phyloP scores from a whole-genome alignment of 2,329 filamentous ascomycete species.

The Gnomoniopsis smithogilvyi region DNA sequence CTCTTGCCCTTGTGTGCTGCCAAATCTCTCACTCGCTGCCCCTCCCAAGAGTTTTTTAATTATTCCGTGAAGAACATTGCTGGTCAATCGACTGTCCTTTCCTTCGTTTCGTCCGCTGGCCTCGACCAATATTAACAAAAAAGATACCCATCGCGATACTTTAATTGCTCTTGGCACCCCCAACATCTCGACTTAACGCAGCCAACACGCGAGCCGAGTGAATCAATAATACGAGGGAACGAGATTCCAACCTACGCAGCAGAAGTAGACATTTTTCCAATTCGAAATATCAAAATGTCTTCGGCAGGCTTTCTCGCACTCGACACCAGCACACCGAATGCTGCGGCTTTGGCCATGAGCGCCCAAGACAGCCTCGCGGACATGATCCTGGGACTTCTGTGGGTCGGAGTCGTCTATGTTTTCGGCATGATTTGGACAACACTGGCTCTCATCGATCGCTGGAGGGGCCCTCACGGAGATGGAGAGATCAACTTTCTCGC shows the following conservation, averaged over 20 bases:
- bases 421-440: conserved; percentile 25
- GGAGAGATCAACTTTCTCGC: conserved; percentile 17
- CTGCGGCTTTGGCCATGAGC: conserved; percentile 1
- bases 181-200: too few species aligned
- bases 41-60: neutral
- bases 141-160: neutral
- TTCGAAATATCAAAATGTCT: conserved; percentile 4
- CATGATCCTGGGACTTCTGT: conserved; percentile 20
- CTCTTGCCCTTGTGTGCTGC: neutral
- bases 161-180: conserved; percentile 2
- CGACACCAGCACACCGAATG: neutral
- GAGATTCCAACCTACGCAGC: too few species aligned
- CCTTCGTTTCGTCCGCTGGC: neutral
- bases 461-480: conserved; percentile 24
- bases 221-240: too few species aligned
- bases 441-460: conserved; percentile 24
- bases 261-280: neutral
- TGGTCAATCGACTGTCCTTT: conserved; percentile 10
- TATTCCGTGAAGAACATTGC: conserved; percentile 4
- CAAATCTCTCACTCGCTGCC: neutral
- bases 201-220: too few species aligned
- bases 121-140: neutral
- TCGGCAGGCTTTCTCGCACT: conserved; percentile 5
- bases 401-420: conserved; percentile 20
- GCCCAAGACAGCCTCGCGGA: conserved; percentile 17